Evolutionary conservation across 192 early-diverging fungal genomes (phyloP), one percentile per base, ranked within the genome.

Genomic region (Paraglomus occultum): DNA sequence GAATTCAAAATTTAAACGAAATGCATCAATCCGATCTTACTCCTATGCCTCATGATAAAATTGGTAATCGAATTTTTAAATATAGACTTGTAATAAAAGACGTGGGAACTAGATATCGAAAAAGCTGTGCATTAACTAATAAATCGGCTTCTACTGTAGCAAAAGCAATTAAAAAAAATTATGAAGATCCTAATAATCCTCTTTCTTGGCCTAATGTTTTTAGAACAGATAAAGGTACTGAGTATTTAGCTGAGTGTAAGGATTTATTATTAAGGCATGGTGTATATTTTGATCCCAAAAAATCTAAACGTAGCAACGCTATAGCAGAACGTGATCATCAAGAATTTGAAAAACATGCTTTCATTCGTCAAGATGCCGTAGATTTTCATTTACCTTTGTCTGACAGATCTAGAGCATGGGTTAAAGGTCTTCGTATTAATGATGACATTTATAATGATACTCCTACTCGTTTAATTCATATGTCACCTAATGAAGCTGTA

Each of bases 371-470:
- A 64, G 22, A 64, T 50, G 48, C 63, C 31, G 22, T 50, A 51
- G 46, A 64, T 64, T 64, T 64, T 64, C 12, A 64, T 64, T 64
- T 64, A 15, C 48, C 46, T 64, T 64, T 64, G 4, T 1, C 63
- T 3, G 46, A 64, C 5, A 64, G 63, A 5, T 64, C 38, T 39
- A 64, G 47, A 64, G 31, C 18, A 50, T 64, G 47, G 11, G 45
- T 64, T 51, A 64, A 49, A 22, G 18, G 23, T 3, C 63, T 64
- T 64, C 48, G 15, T 64, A 64, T 64, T 38, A 64, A 64, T 64
- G 62, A 64, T 64, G 45, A 64, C 39, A 64, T 38, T 64, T 64
- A 14, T 49, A 64, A 64, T 64, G 39, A 64, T 64, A 49, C 62
- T 50, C 18, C 11, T 23, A 64, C 47, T 64, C 12, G 8, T 2